Evolutionary conservation across 768 basidiomycete species (phyloP).

Genomic region (Lyophyllum decastes): DNA sequence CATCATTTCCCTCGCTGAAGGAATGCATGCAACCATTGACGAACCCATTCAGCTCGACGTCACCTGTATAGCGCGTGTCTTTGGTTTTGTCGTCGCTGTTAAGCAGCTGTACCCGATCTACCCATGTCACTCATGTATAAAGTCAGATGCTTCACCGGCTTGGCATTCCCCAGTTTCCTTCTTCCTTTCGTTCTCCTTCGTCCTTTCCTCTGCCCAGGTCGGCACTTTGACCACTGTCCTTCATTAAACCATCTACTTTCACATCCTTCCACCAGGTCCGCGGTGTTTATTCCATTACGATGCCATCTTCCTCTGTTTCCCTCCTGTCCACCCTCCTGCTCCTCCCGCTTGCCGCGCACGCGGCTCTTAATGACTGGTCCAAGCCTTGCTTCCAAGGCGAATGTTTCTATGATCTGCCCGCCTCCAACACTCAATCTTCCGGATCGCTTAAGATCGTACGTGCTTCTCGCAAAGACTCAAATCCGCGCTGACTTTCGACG

Average conservation of each 20-base stretch:
- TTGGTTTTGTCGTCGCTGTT: neutral
- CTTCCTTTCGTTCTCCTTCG: neutral
- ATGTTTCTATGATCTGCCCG: slow-evolving; percentile 39
- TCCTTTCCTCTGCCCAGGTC: slow-evolving; percentile 9
- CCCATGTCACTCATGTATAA: neutral
- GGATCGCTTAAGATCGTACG: slow-evolving; percentile 41
- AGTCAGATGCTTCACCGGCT: neutral
- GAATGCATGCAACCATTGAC: neutral
- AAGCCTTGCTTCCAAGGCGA: slow-evolving; percentile 36
- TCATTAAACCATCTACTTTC: neutral
- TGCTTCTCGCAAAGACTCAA: neutral
- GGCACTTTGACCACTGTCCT: slow-evolving; percentile 3
- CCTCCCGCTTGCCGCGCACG: neutral
- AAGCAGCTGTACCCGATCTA: neutral
- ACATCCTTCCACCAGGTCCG: neutral
- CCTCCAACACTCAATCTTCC: slow-evolving; percentile 25
- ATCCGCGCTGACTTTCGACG: neutral
- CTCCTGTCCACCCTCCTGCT: slow-evolving; percentile 1
- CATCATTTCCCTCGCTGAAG: neutral
- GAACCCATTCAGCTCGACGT: neutral
- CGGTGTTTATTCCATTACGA: neutral
- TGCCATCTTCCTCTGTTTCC: neutral
- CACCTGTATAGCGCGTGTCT: no score
- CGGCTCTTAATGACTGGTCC: slow-evolving; percentile 38
- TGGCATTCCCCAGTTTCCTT: neutral